Percentiles rank a stretch among this genome's conserved stretches.
Evolutionary conservation across 2,329 filamentous ascomycete species (phyloP).

Genomic region (Alternaria incomplexa): DNA sequence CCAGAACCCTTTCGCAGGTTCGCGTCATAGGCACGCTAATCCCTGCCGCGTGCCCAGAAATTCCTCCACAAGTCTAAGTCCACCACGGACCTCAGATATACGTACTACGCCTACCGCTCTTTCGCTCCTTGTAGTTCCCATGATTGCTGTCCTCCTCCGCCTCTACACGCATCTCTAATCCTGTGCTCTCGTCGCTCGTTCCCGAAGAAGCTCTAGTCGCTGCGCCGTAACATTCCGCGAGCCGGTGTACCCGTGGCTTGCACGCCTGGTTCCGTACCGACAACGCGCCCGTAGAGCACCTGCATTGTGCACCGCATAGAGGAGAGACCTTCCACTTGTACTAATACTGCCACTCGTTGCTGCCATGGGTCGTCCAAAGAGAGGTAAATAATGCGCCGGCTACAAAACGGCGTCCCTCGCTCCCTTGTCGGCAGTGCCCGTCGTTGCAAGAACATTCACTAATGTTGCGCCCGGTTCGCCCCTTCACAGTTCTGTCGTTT

Average conservation of each 20-base stretch:
- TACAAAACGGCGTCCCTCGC: conserved; percentile 8
- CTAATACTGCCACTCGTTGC: conserved; percentile 21
- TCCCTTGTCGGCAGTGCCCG: conserved; percentile 8
- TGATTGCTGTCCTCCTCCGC: not conserved
- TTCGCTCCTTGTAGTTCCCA: conserved; percentile 3
- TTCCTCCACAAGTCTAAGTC: conserved; percentile 19
- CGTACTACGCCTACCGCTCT: conserved; percentile 17
- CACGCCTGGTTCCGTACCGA: conserved; percentile 31
- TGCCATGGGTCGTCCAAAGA: conserved; percentile 45
- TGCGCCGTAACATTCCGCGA: conserved; percentile 20
- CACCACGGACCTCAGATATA: conserved; percentile 17
- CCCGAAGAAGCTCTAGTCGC: conserved; percentile 6
- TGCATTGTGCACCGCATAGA: conserved; percentile 14
- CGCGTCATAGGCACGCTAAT: conserved; percentile 17
- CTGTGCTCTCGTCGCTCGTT: conserved; percentile 33
- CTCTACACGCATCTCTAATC: conserved; percentile 5
- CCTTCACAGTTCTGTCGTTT: conserved; percentile 76
- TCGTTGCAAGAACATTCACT: conserved; percentile 23
- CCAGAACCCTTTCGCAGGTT: conserved; percentile 6
- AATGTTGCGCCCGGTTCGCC: conserved; percentile 34
- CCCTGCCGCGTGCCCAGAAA: conserved; percentile 19
- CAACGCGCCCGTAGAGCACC: conserved; percentile 20
- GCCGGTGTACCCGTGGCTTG: conserved; percentile 41
- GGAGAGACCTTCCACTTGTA: conserved; percentile 11
- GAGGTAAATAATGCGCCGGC: conserved; percentile 39